Conservation (phyloP, 495 filamentous ascomycete genomes). For the Penicilliopsis zonata region DNA sequence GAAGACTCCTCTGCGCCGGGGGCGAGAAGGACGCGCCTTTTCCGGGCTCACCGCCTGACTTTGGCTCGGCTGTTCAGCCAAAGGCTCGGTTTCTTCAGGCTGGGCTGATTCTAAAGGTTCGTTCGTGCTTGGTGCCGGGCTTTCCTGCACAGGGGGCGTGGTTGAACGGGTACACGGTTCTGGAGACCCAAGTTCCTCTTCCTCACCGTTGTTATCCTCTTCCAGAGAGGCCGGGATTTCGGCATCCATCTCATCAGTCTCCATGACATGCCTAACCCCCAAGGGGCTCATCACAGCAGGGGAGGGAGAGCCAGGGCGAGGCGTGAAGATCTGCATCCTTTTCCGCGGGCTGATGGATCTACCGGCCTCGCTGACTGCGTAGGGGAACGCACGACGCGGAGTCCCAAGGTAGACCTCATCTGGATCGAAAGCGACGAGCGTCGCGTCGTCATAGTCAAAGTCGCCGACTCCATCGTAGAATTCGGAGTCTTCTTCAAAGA, state of each 20-base stretch:
- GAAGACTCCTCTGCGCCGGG: constrained; percentile 29
- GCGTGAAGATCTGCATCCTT: constrained; percentile 5
- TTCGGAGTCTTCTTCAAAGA: constrained; percentile 9
- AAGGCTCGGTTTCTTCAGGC: constrained; percentile 44
- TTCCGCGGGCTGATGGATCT: constrained; percentile 3
- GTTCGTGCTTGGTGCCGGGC: neutral
- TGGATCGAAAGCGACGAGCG: constrained; percentile 6
- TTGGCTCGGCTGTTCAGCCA: constrained; percentile 44
- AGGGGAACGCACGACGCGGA: constrained; percentile 4
- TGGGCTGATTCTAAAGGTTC: constrained; percentile 12
- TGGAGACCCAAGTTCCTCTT: neutral
- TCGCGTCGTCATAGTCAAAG: constrained; percentile 12
- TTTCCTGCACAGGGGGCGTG: neutral
- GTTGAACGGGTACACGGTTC: neutral
- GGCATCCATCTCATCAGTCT: constrained; percentile 1
- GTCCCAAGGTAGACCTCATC: constrained; percentile 1
- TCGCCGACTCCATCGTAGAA: constrained; percentile 4
- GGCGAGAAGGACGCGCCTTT: constrained; percentile 25
- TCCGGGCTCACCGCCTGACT: constrained; percentile 45
- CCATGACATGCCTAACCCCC: too few relatives aligned
- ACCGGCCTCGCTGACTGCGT: constrained; percentile 10
- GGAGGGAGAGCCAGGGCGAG: constrained; percentile 9
- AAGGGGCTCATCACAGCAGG: neutral
- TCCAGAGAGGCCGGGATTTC: neutral
- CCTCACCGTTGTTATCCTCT: neutral